Conservation (phyloP, 2,329 filamentous ascomycete species). For the Geoglossum cookeanum region DNA sequence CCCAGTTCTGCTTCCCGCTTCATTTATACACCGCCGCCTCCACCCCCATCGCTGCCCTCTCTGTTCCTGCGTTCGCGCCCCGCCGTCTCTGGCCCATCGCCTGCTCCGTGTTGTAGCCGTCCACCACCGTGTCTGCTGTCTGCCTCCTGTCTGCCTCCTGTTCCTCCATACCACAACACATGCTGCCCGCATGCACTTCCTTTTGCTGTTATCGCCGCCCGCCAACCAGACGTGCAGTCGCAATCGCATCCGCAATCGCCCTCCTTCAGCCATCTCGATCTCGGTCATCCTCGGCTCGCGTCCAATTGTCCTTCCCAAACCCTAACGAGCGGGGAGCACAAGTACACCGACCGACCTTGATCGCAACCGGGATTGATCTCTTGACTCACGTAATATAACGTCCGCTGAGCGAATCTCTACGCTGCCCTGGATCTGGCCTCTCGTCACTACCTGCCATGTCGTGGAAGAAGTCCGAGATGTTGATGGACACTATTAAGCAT, state of each 20-base stretch:
- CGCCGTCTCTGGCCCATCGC: too few relatives aligned
- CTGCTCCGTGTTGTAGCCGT: too few relatives aligned
- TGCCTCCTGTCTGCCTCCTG: too few relatives aligned
- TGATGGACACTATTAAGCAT: conserved; percentile 96
- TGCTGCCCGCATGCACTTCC: not conserved
- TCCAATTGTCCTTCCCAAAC: not conserved
- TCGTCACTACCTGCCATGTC: conserved; percentile 40
- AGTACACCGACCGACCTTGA: not conserved
- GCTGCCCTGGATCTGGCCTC: not conserved
- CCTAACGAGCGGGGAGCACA: not conserved
- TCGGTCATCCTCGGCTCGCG: not conserved
- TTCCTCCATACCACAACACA: not conserved
- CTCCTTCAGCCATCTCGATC: too few relatives aligned
- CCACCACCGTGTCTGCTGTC: not conserved
- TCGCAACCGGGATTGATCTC: not conserved
- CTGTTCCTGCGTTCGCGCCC: too few relatives aligned
- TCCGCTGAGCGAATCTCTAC: too few relatives aligned
- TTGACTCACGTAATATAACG: not conserved
- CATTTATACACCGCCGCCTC: too few relatives aligned
- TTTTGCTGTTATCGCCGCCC: not conserved
- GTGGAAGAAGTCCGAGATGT: conserved; percentile 75
- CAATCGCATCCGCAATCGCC: not conserved
- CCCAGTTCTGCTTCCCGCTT: too few relatives aligned
- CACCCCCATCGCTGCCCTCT: too few relatives aligned
- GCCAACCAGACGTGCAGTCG: not conserved